Base-by-base conservation (phyloP, 1,284 basidiomycete species). In the Ganoderma resinaceum region DNA sequence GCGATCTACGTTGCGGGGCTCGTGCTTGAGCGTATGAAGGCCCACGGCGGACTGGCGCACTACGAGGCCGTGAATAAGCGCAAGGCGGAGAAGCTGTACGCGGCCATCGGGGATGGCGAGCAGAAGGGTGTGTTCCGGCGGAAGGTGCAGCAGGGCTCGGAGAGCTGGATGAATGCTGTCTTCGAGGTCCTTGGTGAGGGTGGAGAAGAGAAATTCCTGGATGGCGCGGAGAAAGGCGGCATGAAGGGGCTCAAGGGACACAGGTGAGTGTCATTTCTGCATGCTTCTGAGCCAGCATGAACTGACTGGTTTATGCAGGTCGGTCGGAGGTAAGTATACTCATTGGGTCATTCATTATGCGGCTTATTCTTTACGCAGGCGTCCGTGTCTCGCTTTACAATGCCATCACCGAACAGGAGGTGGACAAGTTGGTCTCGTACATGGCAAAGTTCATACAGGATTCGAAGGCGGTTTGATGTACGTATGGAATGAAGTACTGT, bases 331-430 rank as follows among this genome's bases (percentile, higher is more conserved):
- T 86, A 73, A 67, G 83, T 12, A 37, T 31, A 29, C 23, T 53
- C 57, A 16, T 49, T 23, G 33, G 11, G 2, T 68, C 59, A 43
- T 66, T 68, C 52, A 61, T 52, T 35, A 12, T 71, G 69, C 65
- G 57, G 70, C 74, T 78, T 37, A 75, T 49, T 62, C 38, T 65
- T 33, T 2, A 72, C 42, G 38, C 72, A 90, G 93, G 97, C 18
- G 92, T 98, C 66, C 92, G 98, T 20, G 90, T 94, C 4, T 98
- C 96, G 23, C 82, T 99, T 7, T 99, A 99, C 84, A 99, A 99
- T 73, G 97, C 97, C 11, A 86, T 99, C 70, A 93, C 93, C 1
- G 90, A 96, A 72, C 91, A 95, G 68, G 89, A 95, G 71, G 85
- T 85, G 0, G 90, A 92, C 71, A 83, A 80, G 66, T 77, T 94